Percentiles rank a stretch among this genome's conserved stretches.
These are phyloP conservation scores for Venturia oleaginea DNA, from an alignment of 2,329 filamentous ascomycete species.

Conservation along the genomic window DNA sequence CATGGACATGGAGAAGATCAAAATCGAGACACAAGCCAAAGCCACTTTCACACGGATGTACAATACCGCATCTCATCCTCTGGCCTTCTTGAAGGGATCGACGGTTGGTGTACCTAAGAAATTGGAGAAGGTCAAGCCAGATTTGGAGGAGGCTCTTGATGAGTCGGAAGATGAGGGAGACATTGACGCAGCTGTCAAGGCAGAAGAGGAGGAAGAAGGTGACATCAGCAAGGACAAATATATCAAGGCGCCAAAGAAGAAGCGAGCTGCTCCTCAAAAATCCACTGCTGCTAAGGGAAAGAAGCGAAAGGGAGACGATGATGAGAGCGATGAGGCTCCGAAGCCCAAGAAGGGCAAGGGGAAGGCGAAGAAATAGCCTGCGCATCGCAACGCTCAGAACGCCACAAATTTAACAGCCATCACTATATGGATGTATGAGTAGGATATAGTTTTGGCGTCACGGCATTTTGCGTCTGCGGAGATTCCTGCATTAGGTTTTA, in stretches of 20 bases:
- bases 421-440: neutral
- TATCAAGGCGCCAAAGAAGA: slow-evolving; percentile 82
- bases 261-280: slow-evolving; percentile 39
- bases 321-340: slow-evolving; percentile 32
- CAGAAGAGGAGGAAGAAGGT: slow-evolving; percentile 60
- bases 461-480: neutral
- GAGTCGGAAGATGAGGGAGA: slow-evolving; percentile 61
- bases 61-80: slow-evolving; percentile 74
- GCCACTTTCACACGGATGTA: slow-evolving; percentile 84
- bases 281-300: slow-evolving; percentile 37
- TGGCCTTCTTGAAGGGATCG: slow-evolving; percentile 94
- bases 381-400: neutral
- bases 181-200: slow-evolving; percentile 58
- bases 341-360: slow-evolving; percentile 43
- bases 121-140: slow-evolving; percentile 65
- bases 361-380: slow-evolving; percentile 35
- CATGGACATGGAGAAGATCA: slow-evolving; percentile 65
- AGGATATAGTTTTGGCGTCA: neutral
- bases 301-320: slow-evolving; percentile 27
- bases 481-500: neutral
- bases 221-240: slow-evolving; percentile 94
- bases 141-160: slow-evolving; percentile 92
- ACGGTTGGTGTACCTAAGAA: slow-evolving; percentile 64
- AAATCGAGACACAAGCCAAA: slow-evolving; percentile 79
- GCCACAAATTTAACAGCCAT: neutral